Base-by-base conservation (phyloP, 305 asterid genomes). In the Lippia alba region DNA sequence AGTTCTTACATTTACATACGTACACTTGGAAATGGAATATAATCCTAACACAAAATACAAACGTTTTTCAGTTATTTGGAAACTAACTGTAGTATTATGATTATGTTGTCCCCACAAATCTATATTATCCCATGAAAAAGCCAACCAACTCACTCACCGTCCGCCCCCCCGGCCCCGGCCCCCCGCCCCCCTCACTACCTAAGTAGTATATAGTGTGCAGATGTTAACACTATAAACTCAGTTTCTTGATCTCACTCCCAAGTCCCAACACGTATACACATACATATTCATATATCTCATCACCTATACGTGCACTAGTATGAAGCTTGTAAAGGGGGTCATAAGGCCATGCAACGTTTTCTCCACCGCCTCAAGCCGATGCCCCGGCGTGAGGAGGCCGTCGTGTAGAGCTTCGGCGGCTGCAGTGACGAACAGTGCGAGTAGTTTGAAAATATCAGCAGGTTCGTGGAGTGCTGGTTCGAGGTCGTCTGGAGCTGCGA, bases 301-400 rank as follows among this genome's bases (percentile, higher is more conserved):
- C 30, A 24, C 30, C 30, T 1, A 24, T 24, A 24, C 3, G 30
- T 24, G 30, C 30, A 24, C 30, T 24, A 63, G 18, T 4, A 79
- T 80, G 84, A 80, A 72, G 72, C 74, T 72, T 33, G 65, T 71
- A 14, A 12, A 71, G 55, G 78, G 76, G 49, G 41, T 59, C 5
- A 20, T 68, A 32, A 61, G 14, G 57, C 79, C 81, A 36, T 32
- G 44, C 78, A 73, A 59, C 12, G 18, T 0, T 8, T 4, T 64
- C 45, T 32, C 64, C 51, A 41, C 41, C 55, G 51, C 12, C 33
- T 44, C 71, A 2, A 61, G 17, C 53, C 72, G 64, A 46, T 40
- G 66, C 33, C 40, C 3, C 30, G 30, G 30, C 3, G 18, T 64
- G 40, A 68, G 24, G 50, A 56, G 61, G 56, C n/a, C 8, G 1